Evolutionary conservation across 306 rosid genomes (phyloP), one percentile per base, ranked within the genome.

Genomic region (Herpetospermum pedunculosum): DNA sequence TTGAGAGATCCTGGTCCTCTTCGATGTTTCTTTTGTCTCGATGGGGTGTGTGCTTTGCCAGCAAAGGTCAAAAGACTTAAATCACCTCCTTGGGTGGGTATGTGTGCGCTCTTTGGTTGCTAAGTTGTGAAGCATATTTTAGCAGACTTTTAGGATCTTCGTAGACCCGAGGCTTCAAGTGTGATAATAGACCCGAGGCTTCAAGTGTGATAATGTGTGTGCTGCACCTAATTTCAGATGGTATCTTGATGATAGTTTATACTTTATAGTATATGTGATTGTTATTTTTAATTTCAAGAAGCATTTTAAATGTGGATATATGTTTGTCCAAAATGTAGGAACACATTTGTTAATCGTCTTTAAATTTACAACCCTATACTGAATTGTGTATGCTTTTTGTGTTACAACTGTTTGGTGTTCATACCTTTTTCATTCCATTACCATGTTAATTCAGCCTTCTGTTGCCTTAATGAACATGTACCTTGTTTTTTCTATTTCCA

Each of bases 401-500:
- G 40, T 46, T 3, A 69, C 57, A 44, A 28, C 55, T 41, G 38
- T 44, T 46, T 44, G 40, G 57, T 28, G 41, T 46, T 46, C 3
- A 25, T 70, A 8, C 46, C 0, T 15, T 28, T 26, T 46, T 70
- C 41, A 4, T 28, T 28, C 58, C 40, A 70, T 70, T 46, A 18
- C 16, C 58, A 26, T 28, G 57, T n/a, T 76, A 49, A 11, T 74
- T 53, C 12, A 57, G 29, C 53, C 28, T 38, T 40, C 26, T 25
- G 54, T 44, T 68, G 15, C 38, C 53, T 68, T 25, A 28, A 23
- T 4, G 32, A 28, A 44, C 1, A 0, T 43, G 64, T 74, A 74
- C 38, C 43, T 19, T 72, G 59, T 28, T 83, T n/a, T 69, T 74
- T 53, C 35, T 60, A 7, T 54, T 78, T 80, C 30, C 67, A 93